Conservation (phyloP, 2,329 filamentous ascomycete species). For the Clarireedia monteithiana region DNA sequence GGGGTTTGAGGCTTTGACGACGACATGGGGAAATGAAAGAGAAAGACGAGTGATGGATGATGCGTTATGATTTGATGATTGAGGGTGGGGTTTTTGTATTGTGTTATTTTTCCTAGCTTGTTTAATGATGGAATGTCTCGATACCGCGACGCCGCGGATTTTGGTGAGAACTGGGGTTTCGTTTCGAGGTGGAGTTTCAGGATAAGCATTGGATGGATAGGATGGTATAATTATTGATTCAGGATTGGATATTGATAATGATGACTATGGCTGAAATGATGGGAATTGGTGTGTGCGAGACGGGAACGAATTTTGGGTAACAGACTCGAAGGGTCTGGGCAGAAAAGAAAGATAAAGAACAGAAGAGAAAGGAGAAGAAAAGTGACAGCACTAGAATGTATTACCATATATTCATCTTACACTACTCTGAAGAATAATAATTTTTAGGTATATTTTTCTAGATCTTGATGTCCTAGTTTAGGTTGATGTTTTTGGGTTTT, state of each 20-base stretch:
- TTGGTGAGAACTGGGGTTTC: not conserved
- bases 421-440: no score
- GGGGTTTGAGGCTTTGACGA: no score
- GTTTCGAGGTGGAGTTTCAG: not conserved
- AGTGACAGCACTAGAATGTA: not conserved
- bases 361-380: not conserved
- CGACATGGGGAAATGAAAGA: no score
- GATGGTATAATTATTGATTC: not conserved
- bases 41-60: not conserved
- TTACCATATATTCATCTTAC: not conserved
- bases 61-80: not conserved
- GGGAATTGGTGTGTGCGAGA: not conserved
- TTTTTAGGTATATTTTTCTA: no score
- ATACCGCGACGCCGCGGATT: not conserved
- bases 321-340: not conserved
- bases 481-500: no score
- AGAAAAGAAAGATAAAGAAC: not conserved
- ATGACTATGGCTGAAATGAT: no score
- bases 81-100: not conserved
- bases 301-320: not conserved
- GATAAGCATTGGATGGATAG: not conserved
- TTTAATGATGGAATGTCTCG: slow-evolving; percentile 3
- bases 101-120: not conserved
- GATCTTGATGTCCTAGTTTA: no score
- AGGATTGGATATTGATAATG: no score